These are phyloP conservation scores for Boechera divaricarpa DNA, from an alignment of 345 rosid genomes.

Conservation along the genomic window DNA sequence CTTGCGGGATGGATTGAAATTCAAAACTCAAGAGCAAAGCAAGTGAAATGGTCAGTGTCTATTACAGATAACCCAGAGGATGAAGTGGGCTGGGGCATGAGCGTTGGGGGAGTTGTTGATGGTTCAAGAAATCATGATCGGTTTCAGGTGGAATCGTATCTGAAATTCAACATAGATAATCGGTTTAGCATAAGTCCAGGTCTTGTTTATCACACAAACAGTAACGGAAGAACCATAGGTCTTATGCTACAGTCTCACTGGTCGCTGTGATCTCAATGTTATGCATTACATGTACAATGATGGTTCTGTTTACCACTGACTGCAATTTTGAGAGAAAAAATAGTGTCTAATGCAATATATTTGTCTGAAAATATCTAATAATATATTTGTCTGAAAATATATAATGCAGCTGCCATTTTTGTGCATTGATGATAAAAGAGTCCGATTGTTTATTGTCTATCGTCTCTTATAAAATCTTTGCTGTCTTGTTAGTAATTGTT, in stretches of 20 bases:
- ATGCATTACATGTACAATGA: slow-evolving; percentile 3
- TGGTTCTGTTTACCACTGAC: slow-evolving; percentile 13
- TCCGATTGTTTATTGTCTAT: neutral
- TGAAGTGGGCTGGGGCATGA: slow-evolving; percentile 81
- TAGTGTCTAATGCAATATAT: neutral
- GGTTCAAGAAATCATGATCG: slow-evolving; percentile 50
- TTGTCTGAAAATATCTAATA: neutral
- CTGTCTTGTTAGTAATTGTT: neutral
- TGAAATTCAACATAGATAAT: slow-evolving; percentile 55
- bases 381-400: neutral
- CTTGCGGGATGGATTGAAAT: slow-evolving; percentile 82
- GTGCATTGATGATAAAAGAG: neutral
- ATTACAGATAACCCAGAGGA: slow-evolving; percentile 65
- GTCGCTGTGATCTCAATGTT: slow-evolving; percentile 55
- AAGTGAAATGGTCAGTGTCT: slow-evolving; percentile 64
- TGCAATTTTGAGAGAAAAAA: neutral
- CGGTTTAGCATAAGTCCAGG: slow-evolving; percentile 75
- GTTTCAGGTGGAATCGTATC: slow-evolving; percentile 70
- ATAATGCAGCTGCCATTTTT: neutral
- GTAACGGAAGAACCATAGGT: slow-evolving; percentile 57
- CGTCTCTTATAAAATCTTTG: neutral
- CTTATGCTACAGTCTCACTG: slow-evolving; percentile 78
- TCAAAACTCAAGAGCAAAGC: slow-evolving; percentile 53
- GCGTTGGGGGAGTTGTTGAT: slow-evolving; percentile 59
- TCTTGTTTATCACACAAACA: slow-evolving; percentile 59